Percentiles rank a stretch among this genome's conserved stretches.
Evolutionary conservation across 225 moss, liverwort and hornwort species (phyloP).

Genomic region (Marchantia polymorpha): DNA sequence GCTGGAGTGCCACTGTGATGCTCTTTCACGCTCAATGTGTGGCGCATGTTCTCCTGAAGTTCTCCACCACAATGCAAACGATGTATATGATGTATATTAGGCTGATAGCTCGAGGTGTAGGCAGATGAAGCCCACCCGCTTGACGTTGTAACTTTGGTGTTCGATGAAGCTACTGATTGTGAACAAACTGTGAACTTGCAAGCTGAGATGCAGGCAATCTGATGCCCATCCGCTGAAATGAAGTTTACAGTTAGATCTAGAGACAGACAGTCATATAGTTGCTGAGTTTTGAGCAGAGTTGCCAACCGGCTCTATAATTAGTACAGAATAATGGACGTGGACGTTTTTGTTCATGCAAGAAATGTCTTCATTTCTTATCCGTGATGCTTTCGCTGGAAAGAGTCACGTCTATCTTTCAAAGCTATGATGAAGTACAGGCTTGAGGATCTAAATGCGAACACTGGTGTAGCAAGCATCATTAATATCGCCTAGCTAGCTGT

Average conservation of each 20-base stretch:
- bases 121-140: not conserved
- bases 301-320: too few species aligned
- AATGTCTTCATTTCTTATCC: too few species aligned
- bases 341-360: too few species aligned
- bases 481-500: too few species aligned
- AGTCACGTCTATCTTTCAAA: too few species aligned
- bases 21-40: not conserved
- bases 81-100: not conserved
- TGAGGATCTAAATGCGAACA: too few species aligned
- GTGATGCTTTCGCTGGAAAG: too few species aligned
- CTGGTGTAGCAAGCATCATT: too few species aligned
- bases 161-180: not conserved
- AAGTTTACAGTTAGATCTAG: not conserved
- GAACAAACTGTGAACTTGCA: not conserved
- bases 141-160: not conserved
- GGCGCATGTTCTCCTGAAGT: not conserved
- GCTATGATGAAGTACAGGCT: too few species aligned
- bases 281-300: not conserved
- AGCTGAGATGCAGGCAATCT: not conserved
- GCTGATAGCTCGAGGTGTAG: not conserved
- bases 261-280: not conserved
- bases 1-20: not conserved
- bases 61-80: not conserved
- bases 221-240: not conserved
- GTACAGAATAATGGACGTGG: too few species aligned